These are phyloP conservation scores for Dictyostelium intermedium DNA, from an alignment of 78 protist genomes.

Conservation along the genomic window DNA sequence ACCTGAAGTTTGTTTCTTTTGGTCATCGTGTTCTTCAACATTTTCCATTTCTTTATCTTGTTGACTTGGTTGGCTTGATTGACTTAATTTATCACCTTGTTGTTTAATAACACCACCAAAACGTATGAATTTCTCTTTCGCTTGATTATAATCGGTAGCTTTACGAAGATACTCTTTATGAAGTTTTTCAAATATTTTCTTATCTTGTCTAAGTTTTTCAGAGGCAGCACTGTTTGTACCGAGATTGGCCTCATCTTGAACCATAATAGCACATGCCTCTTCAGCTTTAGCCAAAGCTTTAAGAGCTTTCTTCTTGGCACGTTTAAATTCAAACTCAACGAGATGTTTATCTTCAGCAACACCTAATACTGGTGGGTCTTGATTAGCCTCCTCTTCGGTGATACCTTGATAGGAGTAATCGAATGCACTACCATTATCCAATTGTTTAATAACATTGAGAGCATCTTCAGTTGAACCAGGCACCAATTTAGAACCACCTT, in stretches of 20 bases:
- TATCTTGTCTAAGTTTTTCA: background rate
- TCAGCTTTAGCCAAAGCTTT: constrained; percentile 8
- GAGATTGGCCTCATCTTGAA: background rate
- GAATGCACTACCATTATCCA: constrained; percentile 7
- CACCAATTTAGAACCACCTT: constrained; percentile 24
- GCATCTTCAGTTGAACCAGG: constrained; percentile 40
- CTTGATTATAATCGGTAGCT: background rate
- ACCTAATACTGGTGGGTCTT: constrained; percentile 16
- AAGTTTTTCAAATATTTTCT: background rate
- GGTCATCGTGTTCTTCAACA: background rate
- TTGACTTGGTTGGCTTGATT: background rate
- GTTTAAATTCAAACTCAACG: background rate
- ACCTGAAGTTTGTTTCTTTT: background rate
- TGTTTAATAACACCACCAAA: constrained; percentile 36
- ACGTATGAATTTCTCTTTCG: background rate
- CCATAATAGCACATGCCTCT: constrained; percentile 21
- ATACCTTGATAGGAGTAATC: constrained; percentile 60
- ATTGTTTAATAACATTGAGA: constrained; percentile 24
- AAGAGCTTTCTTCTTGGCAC: constrained; percentile 9
- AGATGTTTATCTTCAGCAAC: constrained; percentile 18
- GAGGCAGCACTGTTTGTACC: background rate
- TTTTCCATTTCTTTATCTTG: background rate
- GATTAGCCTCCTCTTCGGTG: constrained; percentile 8
- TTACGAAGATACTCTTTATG: background rate
- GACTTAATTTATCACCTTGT: background rate